Evolutionary conservation across 192 early-diverging fungal genomes (phyloP).

Genomic region (Phlyctochytrium planicorne): DNA sequence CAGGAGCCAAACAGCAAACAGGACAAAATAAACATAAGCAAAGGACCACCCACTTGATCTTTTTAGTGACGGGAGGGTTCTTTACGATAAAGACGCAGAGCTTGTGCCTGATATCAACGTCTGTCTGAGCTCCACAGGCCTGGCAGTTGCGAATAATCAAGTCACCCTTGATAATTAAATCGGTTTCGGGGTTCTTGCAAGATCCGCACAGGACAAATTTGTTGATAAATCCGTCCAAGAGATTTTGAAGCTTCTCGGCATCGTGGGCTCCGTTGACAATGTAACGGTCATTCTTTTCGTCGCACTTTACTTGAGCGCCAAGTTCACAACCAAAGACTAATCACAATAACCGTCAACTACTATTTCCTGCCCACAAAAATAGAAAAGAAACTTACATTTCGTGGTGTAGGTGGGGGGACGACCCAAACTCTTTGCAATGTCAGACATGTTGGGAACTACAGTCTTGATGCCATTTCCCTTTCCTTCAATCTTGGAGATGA

Average conservation of each 20-base stretch:
- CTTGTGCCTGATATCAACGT: too few species aligned
- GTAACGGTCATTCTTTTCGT: constrained; percentile 93
- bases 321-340: constrained; percentile 95
- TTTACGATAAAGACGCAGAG: constrained; percentile 87
- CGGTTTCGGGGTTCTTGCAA: constrained; percentile 98
- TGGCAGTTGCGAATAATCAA: constrained; percentile 66
- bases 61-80: too few species aligned
- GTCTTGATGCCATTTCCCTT: constrained; percentile 99
- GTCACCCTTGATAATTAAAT: constrained; percentile 60
- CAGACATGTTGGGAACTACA: constrained; percentile 93
- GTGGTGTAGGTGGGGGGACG: constrained; percentile 79
- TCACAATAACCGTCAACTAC: constrained; percentile 7
- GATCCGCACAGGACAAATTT: constrained; percentile 90
- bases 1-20: too few species aligned
- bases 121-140: constrained; percentile 84
- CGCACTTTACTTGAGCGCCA: constrained; percentile 88
- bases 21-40: background rate
- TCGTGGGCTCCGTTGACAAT: constrained; percentile 96
- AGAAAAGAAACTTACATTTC: constrained; percentile 40
- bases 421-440: constrained; percentile 84
- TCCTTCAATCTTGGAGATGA: constrained; percentile 82
- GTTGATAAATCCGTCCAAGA: constrained; percentile 89
- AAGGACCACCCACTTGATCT: constrained; percentile 19
- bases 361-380: background rate
- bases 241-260: constrained; percentile 76